Evolutionary conservation across 164 flowering plant genomes (phyloP).

Genomic region (Berberis thunbergii): DNA sequence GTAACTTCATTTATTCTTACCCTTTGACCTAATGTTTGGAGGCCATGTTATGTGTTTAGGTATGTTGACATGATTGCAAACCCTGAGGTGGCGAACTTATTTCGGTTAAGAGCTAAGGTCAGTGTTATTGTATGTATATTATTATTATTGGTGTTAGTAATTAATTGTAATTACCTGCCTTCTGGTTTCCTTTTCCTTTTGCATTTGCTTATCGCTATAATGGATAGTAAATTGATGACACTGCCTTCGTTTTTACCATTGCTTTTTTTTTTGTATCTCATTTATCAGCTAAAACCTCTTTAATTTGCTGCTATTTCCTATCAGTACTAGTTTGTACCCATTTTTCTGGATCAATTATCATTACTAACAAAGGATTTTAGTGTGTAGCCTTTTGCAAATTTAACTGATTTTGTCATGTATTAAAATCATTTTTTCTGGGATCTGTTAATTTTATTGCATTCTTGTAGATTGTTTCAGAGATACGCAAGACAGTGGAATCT

Average conservation of each 20-base stretch:
- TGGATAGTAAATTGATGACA: too few relatives aligned
- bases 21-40: conserved; percentile 1
- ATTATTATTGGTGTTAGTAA: too few relatives aligned
- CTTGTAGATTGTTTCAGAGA: conserved; percentile 75
- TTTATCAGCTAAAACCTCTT: neutral
- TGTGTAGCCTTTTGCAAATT: neutral
- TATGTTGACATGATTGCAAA: conserved; percentile 98
- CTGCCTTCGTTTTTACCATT: neutral
- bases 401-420: neutral
- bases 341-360: too few relatives aligned
- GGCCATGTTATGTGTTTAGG: conserved; percentile 25
- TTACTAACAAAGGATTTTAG: too few relatives aligned
- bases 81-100: conserved; percentile 81
- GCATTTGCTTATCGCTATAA: too few relatives aligned
- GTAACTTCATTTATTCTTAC: neutral
- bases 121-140: neutral
- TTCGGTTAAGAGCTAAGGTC: conserved; percentile 88
- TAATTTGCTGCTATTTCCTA: neutral
- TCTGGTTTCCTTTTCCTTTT: too few relatives aligned
- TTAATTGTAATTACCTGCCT: too few relatives aligned
- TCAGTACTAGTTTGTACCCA: too few relatives aligned
- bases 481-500: conserved; percentile 84
- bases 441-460: conserved; percentile 12
- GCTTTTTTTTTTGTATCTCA: neutral
- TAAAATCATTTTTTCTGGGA: neutral